A percentile compares a stretch with the other conserved stretches of the same genome.
Evolutionary conservation across 768 basidiomycete genomes (phyloP).

Genomic region (Exsudoporus frostii): DNA sequence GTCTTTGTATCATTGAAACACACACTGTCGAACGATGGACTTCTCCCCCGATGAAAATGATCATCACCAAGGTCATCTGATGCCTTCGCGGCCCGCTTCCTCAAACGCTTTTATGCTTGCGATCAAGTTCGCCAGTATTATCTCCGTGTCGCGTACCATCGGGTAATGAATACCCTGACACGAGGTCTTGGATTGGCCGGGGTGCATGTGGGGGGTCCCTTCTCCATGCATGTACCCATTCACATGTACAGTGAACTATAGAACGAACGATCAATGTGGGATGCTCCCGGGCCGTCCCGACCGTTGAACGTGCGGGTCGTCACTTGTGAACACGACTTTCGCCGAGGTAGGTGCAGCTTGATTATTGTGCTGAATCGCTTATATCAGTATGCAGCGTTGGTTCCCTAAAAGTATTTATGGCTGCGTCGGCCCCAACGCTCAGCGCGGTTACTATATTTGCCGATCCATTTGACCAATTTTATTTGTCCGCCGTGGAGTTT

Average conservation of each 20-base stretch:
- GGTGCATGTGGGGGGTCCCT: no score
- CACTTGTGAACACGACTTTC: no score
- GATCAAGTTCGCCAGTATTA: background rate
- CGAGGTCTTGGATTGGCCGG: no score
- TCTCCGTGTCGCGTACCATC: background rate
- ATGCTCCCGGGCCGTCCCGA: no score
- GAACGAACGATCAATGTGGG: no score
- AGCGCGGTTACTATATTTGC: background rate
- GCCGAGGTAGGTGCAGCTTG: no score
- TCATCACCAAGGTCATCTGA: background rate
- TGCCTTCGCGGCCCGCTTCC: background rate
- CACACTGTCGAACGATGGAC: background rate
- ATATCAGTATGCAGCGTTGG: background rate
- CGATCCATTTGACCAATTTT: background rate
- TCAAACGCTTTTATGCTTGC: background rate
- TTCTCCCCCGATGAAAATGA: background rate
- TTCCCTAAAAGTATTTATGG: background rate
- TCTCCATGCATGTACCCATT: no score
- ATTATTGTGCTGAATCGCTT: no score
- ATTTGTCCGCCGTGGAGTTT: no score
- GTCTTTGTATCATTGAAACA: background rate
- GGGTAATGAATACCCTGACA: no score
- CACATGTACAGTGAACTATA: background rate
- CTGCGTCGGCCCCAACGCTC: no score
- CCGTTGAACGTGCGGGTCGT: no score